These are phyloP conservation scores for Gossypium rotundifolium DNA, from an alignment of 345 rosid genomes.

Conservation along the genomic window DNA sequence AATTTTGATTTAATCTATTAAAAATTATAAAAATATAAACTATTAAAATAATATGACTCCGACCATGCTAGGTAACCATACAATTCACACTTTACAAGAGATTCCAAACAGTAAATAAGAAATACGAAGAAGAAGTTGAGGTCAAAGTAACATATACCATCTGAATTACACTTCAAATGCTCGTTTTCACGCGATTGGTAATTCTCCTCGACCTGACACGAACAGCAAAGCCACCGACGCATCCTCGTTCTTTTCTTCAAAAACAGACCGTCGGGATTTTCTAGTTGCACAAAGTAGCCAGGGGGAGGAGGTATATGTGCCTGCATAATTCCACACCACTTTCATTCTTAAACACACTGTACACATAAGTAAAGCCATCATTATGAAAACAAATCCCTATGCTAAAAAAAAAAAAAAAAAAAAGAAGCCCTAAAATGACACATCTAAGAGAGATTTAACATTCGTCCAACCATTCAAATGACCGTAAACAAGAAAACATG, in stretches of 20 bases:
- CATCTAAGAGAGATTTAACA: background rate
- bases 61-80: background rate
- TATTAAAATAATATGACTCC: too few species aligned
- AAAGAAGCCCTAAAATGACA: too few species aligned
- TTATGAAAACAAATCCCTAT: background rate
- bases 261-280: conserved; percentile 39
- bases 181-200: conserved; percentile 53
- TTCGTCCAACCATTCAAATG: background rate
- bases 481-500: too few species aligned
- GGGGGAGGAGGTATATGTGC: conserved; percentile 47
- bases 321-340: conserved; percentile 26
- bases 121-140: background rate
- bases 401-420: background rate
- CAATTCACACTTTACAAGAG: background rate
- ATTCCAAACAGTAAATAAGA: background rate
- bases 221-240: conserved; percentile 96
- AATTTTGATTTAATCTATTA: too few species aligned
- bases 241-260: conserved; percentile 69
- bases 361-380: background rate
- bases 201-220: conserved; percentile 76
- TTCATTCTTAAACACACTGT: background rate
- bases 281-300: conserved; percentile 49
- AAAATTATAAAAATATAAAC: too few species aligned
- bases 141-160: conserved; percentile 45
- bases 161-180: conserved; percentile 41